Percentiles rank a stretch among this genome's conserved stretches.
These are phyloP conservation scores for Plasmodium vivax DNA, from an alignment of 169 alveolate genomes.

Conservation along the genomic window DNA sequence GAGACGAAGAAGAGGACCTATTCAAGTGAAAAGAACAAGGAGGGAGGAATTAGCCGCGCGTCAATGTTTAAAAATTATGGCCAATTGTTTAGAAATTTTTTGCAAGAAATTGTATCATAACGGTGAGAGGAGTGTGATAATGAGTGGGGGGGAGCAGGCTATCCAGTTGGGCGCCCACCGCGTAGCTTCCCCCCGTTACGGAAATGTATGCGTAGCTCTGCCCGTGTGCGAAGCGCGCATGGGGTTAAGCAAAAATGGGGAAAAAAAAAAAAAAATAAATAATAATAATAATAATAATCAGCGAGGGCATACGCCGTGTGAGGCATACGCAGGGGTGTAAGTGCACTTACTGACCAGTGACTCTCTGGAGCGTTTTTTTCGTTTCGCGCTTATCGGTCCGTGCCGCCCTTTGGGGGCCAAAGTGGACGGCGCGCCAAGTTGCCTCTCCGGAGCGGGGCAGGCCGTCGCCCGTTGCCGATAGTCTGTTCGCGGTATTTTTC, in stretches of 20 bases:
- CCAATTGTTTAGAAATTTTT: constrained; percentile 22
- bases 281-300: no score
- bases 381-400: not conserved
- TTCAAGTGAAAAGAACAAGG: not conserved
- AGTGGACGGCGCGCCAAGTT: not conserved
- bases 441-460: not conserved
- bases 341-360: not conserved
- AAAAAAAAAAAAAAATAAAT: no score
- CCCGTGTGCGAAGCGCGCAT: not conserved
- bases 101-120: not conserved
- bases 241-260: not conserved
- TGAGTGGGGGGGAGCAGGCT: not conserved
- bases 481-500: not conserved
- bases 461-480: not conserved
- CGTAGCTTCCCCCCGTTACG: not conserved
- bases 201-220: not conserved
- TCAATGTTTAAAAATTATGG: constrained; percentile 18
- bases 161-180: not conserved
- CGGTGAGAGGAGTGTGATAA: not conserved
- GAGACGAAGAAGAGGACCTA: not conserved
- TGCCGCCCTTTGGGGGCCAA: not conserved
- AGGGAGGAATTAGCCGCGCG: not conserved
- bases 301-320: not conserved
- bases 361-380: not conserved
- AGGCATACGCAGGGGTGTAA: not conserved